Evolutionary conservation across 2,329 filamentous ascomycete species (phyloP).

Genomic region (Talaromyces sp.): DNA sequence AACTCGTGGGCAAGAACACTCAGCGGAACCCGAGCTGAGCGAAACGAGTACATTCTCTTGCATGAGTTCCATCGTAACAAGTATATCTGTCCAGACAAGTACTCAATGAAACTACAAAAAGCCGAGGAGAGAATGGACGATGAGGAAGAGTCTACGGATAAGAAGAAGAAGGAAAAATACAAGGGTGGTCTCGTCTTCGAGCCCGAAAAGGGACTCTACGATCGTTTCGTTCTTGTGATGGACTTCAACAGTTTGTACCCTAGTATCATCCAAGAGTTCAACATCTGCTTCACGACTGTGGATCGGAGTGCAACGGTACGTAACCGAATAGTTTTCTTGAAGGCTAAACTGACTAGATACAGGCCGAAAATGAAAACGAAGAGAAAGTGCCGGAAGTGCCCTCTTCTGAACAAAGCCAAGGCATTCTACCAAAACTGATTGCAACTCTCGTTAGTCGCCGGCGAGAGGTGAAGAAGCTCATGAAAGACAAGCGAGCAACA

Average conservation of each 20-base stretch:
- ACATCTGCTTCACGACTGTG: constrained; percentile 98
- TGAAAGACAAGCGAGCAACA: constrained; percentile 89
- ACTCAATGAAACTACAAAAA: constrained; percentile 69
- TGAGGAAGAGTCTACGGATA: constrained; percentile 60
- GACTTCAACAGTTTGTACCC: constrained; percentile 99
- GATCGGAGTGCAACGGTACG: constrained; percentile 68
- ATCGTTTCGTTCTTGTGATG: constrained; percentile 98
- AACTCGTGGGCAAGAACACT: constrained; percentile 97
- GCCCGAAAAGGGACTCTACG: constrained; percentile 93
- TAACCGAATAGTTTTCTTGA: not conserved
- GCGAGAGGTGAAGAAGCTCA: constrained; percentile 87
- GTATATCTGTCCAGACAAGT: constrained; percentile 96
- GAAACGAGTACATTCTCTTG: constrained; percentile 97
- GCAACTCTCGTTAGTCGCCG: constrained; percentile 82
- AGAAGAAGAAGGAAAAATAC: constrained; percentile 98
- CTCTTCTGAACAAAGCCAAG: constrained; percentile 63
- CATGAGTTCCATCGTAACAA: constrained; percentile 96
- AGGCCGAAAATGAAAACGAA: constrained; percentile 63
- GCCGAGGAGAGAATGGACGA: constrained; percentile 59
- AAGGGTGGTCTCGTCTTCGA: constrained; percentile 98
- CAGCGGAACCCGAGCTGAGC: constrained; percentile 90
- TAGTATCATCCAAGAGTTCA: constrained; percentile 98
- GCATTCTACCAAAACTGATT: constrained; percentile 85
- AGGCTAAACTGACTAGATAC: constrained; percentile 7
- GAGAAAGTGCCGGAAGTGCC: constrained; percentile 87